Evolutionary conservation across 768 basidiomycete genomes (phyloP).

Genomic region (Lyophyllum semitale): DNA sequence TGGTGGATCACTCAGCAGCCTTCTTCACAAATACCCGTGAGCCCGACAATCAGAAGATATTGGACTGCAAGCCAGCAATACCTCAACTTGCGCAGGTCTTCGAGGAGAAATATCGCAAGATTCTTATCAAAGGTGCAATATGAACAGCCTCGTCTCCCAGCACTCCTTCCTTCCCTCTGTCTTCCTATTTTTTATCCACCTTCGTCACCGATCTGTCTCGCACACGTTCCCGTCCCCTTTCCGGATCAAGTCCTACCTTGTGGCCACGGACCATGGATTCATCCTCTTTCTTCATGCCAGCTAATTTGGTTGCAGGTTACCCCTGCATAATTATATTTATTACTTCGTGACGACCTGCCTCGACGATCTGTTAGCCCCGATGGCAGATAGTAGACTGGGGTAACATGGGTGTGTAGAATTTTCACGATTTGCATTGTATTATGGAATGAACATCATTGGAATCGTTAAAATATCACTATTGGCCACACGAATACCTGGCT

Average conservation of each 20-base stretch:
- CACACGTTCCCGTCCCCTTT: neutral
- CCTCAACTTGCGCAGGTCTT: slow-evolving; percentile 60
- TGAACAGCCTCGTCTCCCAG: slow-evolving; percentile 33
- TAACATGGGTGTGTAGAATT: slow-evolving; percentile 2
- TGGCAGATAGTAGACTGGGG: neutral
- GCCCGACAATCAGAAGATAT: slow-evolving; percentile 60
- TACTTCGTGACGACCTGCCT: slow-evolving; percentile 7
- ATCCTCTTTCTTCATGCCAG: neutral
- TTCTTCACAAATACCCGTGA: slow-evolving; percentile 65
- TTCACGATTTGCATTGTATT: slow-evolving; percentile 7
- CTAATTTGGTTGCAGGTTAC: slow-evolving; percentile 15
- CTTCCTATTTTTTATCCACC: slow-evolving; percentile 20
- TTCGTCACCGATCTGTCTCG: slow-evolving; percentile 16
- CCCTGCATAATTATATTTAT: slow-evolving; percentile 7
- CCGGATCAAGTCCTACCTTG: slow-evolving; percentile 6
- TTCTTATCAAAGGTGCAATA: slow-evolving; percentile 92
- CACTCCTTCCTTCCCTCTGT: slow-evolving; percentile 17
- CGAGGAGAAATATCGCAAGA: slow-evolving; percentile 82
- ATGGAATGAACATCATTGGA: slow-evolving; percentile 3
- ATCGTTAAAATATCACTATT: slow-evolving; percentile 6
- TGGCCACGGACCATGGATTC: slow-evolving; percentile 5
- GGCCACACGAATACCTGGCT: neutral
- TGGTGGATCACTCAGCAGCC: slow-evolving; percentile 67
- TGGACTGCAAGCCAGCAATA: slow-evolving; percentile 73
- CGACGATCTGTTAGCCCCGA: neutral